Evolutionary conservation across 2,329 filamentous ascomycete species (phyloP), one percentile per base, ranked within the genome.

Genomic region (Tolypocladium sp.): DNA sequence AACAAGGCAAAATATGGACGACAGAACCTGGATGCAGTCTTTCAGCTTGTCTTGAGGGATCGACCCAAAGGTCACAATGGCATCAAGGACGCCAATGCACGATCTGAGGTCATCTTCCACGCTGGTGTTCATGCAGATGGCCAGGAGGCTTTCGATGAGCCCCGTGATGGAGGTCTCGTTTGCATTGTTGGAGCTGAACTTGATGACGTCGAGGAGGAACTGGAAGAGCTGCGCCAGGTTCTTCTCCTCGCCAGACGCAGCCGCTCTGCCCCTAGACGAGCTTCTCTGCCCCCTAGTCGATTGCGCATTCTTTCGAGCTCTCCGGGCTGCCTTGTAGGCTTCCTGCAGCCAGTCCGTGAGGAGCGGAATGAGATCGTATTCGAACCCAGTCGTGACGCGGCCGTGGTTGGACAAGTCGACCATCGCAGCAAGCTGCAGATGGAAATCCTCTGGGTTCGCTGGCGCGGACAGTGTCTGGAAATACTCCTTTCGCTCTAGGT

Each of bases 141-240:
- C 73, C 53, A 91, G 77, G 10, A 90, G 74, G 15, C 79, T 79
- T 59, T 83, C 79, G 59, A 92, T 82, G 57, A 92, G 73, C 4
- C 77, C 76, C 57, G 79, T 79, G 25, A 89, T 78, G 53, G 87
- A 82, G 38, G 79, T 73, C 63, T 89, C 86, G 63, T 82, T 81
- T 30, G 88, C 84, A 38, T 85, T 80, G 64, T 86, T 88, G 70
- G 86, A 88, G 69, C 87, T 90, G 76, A 90, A 92, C 68, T 90
- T 91, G 74, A 90, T 84, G 58, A 90, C 79, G 62, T 89, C 84
- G 59, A 82, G 80, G 58, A 88, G 78, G 63, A 86, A 89, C 15
- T 76, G 72, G 67, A 91, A 91, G 2, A 91, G 73, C 55, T 82
- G 80, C 2, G 80, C 75, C 57, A 92, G 76, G 65, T 84, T 86